A percentile compares a stretch with the other conserved stretches of the same genome.
phyloP scores from a whole-genome alignment of 2,329 filamentous ascomycete species.

The Phyllosticta citribraziliensis region DNA sequence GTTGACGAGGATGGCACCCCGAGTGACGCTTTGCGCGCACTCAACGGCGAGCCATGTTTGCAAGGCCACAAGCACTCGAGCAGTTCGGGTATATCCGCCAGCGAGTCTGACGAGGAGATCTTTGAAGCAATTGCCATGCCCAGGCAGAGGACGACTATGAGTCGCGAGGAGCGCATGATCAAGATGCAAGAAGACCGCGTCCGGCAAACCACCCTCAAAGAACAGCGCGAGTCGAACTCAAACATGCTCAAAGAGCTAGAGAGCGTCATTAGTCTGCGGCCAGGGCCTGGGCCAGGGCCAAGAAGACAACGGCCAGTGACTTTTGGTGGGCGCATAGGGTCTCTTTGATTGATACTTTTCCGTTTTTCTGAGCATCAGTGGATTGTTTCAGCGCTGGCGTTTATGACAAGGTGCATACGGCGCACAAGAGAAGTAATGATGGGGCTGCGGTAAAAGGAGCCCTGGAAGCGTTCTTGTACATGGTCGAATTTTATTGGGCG shows the following conservation, averaged over 20 bases:
- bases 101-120: slow-evolving; percentile 59
- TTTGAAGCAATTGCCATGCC: slow-evolving; percentile 85
- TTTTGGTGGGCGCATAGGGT: neutral
- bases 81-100: slow-evolving; percentile 35
- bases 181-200: slow-evolving; percentile 83
- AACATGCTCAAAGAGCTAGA: slow-evolving; percentile 91
- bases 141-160: slow-evolving; percentile 59
- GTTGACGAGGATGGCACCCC: slow-evolving; percentile 43
- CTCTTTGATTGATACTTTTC: neutral
- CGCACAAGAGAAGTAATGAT: neutral
- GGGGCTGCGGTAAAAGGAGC: neutral
- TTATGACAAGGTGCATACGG: neutral
- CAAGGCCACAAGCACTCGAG: slow-evolving; percentile 23
- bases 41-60: slow-evolving; percentile 61
- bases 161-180: slow-evolving; percentile 75
- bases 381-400: neutral
- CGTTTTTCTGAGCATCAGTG: neutral
- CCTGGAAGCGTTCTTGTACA: neutral
- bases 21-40: slow-evolving; percentile 62
- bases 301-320: slow-evolving; percentile 7
- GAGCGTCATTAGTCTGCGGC: slow-evolving; percentile 57
- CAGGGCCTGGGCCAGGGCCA: slow-evolving; percentile 2
- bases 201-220: slow-evolving; percentile 59
- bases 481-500: neutral
- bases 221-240: slow-evolving; percentile 69